Conservation (phyloP, 371 early-diverging fungal genomes). For the Umbelopsis sp. region DNA sequence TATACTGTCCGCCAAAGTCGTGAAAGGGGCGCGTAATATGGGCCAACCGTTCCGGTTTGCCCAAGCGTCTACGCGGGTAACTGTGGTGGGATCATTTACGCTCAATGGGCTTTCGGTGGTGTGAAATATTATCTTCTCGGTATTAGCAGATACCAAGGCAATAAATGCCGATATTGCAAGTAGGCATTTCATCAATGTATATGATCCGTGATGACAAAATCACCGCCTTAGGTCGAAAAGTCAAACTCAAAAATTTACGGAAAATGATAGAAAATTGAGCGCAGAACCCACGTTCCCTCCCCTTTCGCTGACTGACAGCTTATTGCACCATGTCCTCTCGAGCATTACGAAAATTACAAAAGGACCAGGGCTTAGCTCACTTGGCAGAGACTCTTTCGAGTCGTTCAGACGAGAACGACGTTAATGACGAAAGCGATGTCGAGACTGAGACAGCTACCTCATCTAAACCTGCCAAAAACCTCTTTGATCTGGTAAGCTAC, state of each 20-base stretch:
- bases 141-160: conserved; percentile 31
- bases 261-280: neutral
- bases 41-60: conserved; percentile 1
- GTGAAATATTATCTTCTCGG: conserved; percentile 45
- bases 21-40: neutral
- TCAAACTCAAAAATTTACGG: neutral
- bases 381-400: neutral
- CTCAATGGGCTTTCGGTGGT: neutral
- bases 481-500: conserved; percentile 68
- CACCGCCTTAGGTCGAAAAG: neutral
- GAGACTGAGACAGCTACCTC: conserved; percentile 41
- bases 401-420: neutral
- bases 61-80: neutral
- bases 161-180: neutral
- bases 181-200: conserved; percentile 8
- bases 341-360: conserved; percentile 45
- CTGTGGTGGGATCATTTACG: neutral
- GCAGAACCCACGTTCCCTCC: neutral
- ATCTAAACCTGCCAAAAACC: conserved; percentile 42
- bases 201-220: neutral
- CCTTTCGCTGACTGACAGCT: neutral
- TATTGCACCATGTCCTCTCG: conserved; percentile 40
- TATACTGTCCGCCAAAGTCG: conserved; percentile 18
- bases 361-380: conserved; percentile 33
- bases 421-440: conserved; percentile 32